These are phyloP conservation scores for Periconia sp. DNA, from an alignment of 2,329 filamentous ascomycete genomes.

Conservation along the genomic window DNA sequence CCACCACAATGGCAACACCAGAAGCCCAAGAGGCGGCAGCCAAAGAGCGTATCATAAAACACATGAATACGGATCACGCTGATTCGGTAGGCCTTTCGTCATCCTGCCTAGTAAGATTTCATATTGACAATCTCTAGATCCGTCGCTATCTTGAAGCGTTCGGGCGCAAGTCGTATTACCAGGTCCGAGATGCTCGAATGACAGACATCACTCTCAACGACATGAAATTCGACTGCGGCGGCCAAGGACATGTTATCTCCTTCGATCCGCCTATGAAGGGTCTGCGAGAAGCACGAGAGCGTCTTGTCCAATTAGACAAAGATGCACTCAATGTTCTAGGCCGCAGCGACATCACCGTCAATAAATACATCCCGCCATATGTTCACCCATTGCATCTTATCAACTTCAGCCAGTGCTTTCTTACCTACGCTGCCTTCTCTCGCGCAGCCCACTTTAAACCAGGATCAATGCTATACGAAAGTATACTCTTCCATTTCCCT, in stretches of 20 bases:
- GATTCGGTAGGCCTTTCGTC: constrained; percentile 59
- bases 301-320: constrained; percentile 75
- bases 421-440: constrained; percentile 37
- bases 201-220: constrained; percentile 68
- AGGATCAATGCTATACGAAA: constrained; percentile 40
- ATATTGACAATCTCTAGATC: constrained; percentile 50
- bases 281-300: constrained; percentile 70
- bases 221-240: constrained; percentile 65
- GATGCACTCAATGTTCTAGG: constrained; percentile 66
- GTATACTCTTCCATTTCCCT: constrained; percentile 57
- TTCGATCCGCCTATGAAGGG: constrained; percentile 74
- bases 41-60: constrained; percentile 71
- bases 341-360: constrained; percentile 62
- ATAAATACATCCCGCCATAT: constrained; percentile 58
- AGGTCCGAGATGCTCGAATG: constrained; percentile 65
- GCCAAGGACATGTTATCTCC: constrained; percentile 60
- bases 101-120: constrained; percentile 6
- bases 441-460: constrained; percentile 38
- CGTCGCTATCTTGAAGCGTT: constrained; percentile 79
- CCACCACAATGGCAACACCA: constrained; percentile 31
- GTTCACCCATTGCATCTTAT: constrained; percentile 55
- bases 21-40: constrained; percentile 54
- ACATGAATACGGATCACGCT: constrained; percentile 87
- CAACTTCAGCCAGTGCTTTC: constrained; percentile 56
- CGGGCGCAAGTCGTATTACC: constrained; percentile 61